Evolutionary conservation across 2,329 filamentous ascomycete species (phyloP).

Genomic region (Fusarium globosum): DNA sequence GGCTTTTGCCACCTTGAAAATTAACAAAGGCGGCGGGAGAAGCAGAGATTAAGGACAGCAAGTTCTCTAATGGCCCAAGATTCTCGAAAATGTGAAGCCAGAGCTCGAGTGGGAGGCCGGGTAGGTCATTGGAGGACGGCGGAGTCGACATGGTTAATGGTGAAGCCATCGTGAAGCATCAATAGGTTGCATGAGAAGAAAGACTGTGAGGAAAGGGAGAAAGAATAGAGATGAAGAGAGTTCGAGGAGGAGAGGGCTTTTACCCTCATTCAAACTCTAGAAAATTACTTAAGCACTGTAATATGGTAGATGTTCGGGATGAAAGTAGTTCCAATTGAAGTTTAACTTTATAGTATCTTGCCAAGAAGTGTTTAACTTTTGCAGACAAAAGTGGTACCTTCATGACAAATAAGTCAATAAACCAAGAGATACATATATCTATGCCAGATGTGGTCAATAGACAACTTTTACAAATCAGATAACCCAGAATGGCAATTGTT

Average conservation of each 20-base stretch:
- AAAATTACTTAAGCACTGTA: not conserved
- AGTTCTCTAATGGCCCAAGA: not conserved
- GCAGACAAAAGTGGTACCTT: rapidly evolving
- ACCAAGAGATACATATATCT: not conserved
- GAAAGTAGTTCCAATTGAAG: not conserved
- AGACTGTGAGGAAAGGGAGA: not conserved
- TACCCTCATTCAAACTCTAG: not conserved
- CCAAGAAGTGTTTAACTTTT: not conserved
- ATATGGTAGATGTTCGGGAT: not conserved
- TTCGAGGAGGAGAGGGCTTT: not conserved
- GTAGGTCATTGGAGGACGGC: not conserved
- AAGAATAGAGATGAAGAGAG: not conserved
- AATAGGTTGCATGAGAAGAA: not conserved
- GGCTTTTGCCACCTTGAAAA: not conserved
- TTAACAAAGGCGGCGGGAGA: not conserved
- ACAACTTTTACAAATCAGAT: no score
- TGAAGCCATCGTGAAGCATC: not conserved
- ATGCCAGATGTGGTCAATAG: no score
- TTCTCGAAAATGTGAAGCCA: not conserved
- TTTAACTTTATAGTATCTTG: not conserved
- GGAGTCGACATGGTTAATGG: not conserved
- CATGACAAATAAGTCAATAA: rapidly evolving
- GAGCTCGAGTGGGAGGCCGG: not conserved
- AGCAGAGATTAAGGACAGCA: not conserved
- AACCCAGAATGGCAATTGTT: no score